Conservation (phyloP, 495 filamentous ascomycete genomes). For the Penicillium mononematosum region DNA sequence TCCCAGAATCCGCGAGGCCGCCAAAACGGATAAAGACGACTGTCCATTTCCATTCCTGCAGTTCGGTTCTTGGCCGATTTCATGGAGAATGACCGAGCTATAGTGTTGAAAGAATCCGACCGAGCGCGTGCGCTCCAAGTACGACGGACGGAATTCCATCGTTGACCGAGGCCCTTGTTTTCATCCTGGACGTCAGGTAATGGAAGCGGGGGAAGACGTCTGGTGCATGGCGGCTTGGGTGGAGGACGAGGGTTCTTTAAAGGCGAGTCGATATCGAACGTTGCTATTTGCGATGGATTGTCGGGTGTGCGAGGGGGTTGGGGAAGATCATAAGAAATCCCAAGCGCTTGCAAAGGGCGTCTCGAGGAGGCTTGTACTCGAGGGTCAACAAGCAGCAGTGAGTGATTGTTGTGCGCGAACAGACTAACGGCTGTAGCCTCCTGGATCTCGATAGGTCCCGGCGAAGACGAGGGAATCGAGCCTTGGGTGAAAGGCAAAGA, state of each 20-base stretch:
- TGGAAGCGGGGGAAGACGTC: constrained; percentile 73
- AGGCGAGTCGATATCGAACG: constrained; percentile 60
- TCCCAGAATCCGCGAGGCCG: constrained; percentile 72
- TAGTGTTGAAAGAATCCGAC: constrained; percentile 50
- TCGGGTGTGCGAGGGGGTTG: constrained; percentile 34
- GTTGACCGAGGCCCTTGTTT: constrained; percentile 40
- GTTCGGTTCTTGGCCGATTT: constrained; percentile 47
- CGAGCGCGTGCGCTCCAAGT: constrained; percentile 56
- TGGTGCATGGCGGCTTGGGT: constrained; percentile 66
- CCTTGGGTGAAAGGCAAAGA: constrained; percentile 46
- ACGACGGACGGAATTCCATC: constrained; percentile 56
- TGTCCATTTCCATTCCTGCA: constrained; percentile 45
- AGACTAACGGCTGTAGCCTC: constrained; percentile 82
- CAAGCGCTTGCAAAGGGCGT: constrained; percentile 24
- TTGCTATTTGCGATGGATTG: constrained; percentile 41
- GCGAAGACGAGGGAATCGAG: constrained; percentile 52
- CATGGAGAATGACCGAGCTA: constrained; percentile 45
- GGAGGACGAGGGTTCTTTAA: constrained; percentile 74
- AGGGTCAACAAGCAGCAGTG: constrained; percentile 74
- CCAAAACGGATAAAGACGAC: constrained; percentile 78
- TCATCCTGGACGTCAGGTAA: constrained; percentile 51
- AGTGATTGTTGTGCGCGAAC: constrained; percentile 84
- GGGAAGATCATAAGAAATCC: constrained; percentile 16
- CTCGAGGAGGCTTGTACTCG: constrained; percentile 41
- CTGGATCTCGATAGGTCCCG: constrained; percentile 53